These are phyloP conservation scores for Plasmodium cynomolgi DNA, from an alignment of 169 alveolate species.

Conservation along the genomic window DNA sequence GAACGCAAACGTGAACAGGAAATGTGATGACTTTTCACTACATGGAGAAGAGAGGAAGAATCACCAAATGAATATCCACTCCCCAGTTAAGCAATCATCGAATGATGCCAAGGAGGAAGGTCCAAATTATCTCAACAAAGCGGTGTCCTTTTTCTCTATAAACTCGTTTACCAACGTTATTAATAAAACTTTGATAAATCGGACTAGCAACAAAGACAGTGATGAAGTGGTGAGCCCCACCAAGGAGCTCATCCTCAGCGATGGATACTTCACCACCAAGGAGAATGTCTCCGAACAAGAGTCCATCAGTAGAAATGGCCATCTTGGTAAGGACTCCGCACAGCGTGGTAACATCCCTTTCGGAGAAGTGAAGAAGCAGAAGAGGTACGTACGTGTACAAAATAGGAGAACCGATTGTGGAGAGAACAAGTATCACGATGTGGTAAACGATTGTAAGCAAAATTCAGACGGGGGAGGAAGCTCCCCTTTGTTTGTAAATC, in stretches of 20 bases:
- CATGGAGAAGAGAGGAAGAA: neutral
- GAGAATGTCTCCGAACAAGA: conserved; percentile 20
- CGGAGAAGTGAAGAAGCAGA: neutral
- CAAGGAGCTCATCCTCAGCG: conserved; percentile 13
- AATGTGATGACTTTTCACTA: neutral
- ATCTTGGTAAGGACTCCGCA: neutral
- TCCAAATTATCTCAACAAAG: conserved; percentile 25
- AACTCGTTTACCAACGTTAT: conserved; percentile 24
- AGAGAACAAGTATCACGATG: conserved; percentile 32
- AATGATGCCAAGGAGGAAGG: neutral
- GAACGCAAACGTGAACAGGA: neutral
- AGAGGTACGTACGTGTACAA: neutral
- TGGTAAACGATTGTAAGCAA: conserved; percentile 13
- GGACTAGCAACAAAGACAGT: neutral
- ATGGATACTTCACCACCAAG: conserved; percentile 55
- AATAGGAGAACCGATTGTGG: neutral
- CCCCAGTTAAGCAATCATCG: neutral
- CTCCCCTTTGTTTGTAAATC: neutral
- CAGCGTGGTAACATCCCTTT: neutral
- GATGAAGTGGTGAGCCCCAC: neutral
- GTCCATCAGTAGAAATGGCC: neutral
- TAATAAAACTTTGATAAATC: neutral
- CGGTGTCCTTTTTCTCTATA: conserved; percentile 41
- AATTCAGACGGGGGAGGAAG: neutral
- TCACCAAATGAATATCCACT: neutral